These are phyloP conservation scores for Cyclotella choctawhatcheeana DNA, from an alignment of 108 stramenopile species.

Conservation along the genomic window DNA sequence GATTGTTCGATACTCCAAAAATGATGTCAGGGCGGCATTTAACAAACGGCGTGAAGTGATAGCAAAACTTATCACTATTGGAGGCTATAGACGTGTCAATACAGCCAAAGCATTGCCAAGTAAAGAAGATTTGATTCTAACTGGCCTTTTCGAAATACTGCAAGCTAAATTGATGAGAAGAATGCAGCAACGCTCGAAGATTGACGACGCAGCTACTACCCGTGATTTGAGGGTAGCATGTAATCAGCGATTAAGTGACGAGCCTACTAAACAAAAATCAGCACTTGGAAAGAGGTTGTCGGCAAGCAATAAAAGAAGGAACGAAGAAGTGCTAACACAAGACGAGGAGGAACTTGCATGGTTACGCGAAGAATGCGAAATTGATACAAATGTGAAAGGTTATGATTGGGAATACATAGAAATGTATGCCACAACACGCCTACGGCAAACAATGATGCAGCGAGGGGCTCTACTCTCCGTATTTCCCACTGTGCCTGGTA, in stretches of 20 bases:
- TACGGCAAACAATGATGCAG: conserved; percentile 15
- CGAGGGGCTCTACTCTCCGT: conserved; percentile 14
- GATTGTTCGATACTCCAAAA: conserved; percentile 20
- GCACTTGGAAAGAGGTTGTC: too few relatives aligned
- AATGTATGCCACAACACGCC: conserved; percentile 7
- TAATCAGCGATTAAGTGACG: conserved; percentile 19
- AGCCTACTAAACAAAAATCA: conserved; percentile 7
- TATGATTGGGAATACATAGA: conserved; percentile 50
- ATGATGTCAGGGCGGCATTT: conserved; percentile 30
- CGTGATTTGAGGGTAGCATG: conserved; percentile 29
- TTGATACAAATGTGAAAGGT: conserved; percentile 23
- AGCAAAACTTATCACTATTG: conserved; percentile 18
- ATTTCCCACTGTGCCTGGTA: conserved; percentile 26
- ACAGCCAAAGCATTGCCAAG: conserved; percentile 24
- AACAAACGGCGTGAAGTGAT: conserved; percentile 35
- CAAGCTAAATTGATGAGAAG: conserved; percentile 23
- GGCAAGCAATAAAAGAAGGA: too few relatives aligned
- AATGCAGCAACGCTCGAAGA: conserved; percentile 9
- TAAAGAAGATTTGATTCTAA: conserved; percentile 25
- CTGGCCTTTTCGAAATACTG: conserved; percentile 24
- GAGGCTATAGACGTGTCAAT: conserved; percentile 35
- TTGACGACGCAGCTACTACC: conserved; percentile 10
- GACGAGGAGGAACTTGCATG: conserved; percentile 3
- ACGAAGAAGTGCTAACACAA: too few relatives aligned
- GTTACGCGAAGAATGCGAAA: conserved; percentile 38